Evolutionary conservation across 306 rosid species (phyloP).

Genomic region (Dicorynia guianensis): DNA sequence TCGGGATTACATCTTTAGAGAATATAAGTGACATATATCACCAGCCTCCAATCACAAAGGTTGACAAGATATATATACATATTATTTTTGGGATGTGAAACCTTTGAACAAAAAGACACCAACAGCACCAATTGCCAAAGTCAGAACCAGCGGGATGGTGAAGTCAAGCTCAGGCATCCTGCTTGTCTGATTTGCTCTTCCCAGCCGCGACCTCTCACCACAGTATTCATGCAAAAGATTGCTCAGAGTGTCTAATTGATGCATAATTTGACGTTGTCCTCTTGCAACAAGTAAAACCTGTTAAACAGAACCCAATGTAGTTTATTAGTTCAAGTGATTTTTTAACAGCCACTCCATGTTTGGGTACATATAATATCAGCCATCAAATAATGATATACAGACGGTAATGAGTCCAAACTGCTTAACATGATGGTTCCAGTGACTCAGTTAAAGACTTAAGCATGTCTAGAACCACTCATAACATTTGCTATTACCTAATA

Average conservation of each 20-base stretch:
- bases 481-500: not conserved
- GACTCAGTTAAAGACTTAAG: not conserved
- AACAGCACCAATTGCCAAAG: slow-evolving; percentile 75
- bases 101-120: slow-evolving; percentile 70
- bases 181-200: slow-evolving; percentile 53
- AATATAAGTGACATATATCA: no score
- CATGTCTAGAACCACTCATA: not conserved
- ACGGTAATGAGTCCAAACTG: not conserved
- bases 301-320: not conserved
- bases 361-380: not conserved
- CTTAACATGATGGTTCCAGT: no score
- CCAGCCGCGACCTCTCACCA: slow-evolving; percentile 65
- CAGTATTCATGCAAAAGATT: slow-evolving; percentile 73
- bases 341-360: not conserved
- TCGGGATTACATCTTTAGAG: no score
- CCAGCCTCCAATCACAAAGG: no score
- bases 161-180: slow-evolving; percentile 57
- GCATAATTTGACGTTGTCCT: slow-evolving; percentile 86
- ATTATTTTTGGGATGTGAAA: slow-evolving; percentile 60
- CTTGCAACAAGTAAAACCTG: slow-evolving; percentile 75
- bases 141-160: slow-evolving; percentile 59
- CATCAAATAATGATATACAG: not conserved
- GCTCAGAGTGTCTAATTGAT: slow-evolving; percentile 80
- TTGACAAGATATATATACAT: not conserved
- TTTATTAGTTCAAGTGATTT: not conserved